Evolutionary conservation across 805 yeast species (phyloP).

Genomic region (Candida coquimbonensis): DNA sequence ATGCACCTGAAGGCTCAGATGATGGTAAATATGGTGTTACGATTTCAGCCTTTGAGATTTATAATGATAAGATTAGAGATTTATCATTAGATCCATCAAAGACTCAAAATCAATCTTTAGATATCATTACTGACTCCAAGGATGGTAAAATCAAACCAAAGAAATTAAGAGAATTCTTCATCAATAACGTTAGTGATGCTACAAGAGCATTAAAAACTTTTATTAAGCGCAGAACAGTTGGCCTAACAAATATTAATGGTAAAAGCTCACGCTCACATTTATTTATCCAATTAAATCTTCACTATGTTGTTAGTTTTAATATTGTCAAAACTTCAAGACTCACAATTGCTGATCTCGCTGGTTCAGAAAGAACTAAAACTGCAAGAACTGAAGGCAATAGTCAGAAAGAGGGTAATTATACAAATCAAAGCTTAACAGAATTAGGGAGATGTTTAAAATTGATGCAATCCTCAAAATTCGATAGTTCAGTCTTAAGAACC

Average conservation of each 20-base stretch:
- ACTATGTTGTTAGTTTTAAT: constrained; percentile 19
- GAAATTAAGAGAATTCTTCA: constrained; percentile 34
- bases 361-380: constrained; percentile 42
- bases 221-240: constrained; percentile 32
- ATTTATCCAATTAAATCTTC: constrained; percentile 38
- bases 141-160: constrained; percentile 40
- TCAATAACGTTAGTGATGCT: constrained; percentile 32
- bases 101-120: constrained; percentile 26
- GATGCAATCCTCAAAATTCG: constrained; percentile 31
- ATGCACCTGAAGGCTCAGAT: constrained; percentile 2
- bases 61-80: constrained; percentile 40
- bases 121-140: constrained; percentile 34
- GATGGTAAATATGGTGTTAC: constrained; percentile 31
- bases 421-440: constrained; percentile 42
- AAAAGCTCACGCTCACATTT: constrained; percentile 47
- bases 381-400: constrained; percentile 40
- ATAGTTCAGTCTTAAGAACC: constrained; percentile 38
- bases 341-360: constrained; percentile 46
- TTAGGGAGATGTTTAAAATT: constrained; percentile 42
- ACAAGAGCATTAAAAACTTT: constrained; percentile 32
- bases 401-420: constrained; percentile 40
- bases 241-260: constrained; percentile 36
- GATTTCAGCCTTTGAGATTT: constrained; percentile 46
- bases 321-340: constrained; percentile 29
- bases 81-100: constrained; percentile 25